Evolutionary conservation across 1,139 yeast species (phyloP).

Genomic region (Blastobotrys buckinghamii): DNA sequence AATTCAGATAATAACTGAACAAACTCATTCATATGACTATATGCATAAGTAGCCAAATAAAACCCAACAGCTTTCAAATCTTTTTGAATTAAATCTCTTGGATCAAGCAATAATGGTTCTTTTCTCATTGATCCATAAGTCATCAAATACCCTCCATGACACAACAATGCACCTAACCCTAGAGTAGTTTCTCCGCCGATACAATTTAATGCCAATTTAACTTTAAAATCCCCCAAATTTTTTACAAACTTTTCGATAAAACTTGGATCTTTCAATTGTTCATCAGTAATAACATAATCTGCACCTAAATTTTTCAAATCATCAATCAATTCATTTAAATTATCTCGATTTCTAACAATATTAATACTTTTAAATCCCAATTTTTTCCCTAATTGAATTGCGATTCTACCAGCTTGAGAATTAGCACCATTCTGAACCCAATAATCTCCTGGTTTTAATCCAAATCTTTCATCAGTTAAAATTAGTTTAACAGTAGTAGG

Average conservation of each 20-base stretch:
- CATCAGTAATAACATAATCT: conserved; percentile 86
- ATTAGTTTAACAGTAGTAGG: conserved; percentile 90
- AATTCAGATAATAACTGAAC: conserved; percentile 53
- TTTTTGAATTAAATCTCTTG: conserved; percentile 84
- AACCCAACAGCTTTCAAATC: conserved; percentile 81
- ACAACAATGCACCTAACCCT: conserved; percentile 72
- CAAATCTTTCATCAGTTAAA: conserved; percentile 62
- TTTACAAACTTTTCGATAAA: too few relatives aligned
- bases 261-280: conserved; percentile 63
- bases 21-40: conserved; percentile 58
- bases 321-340: conserved; percentile 55
- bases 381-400: conserved; percentile 75
- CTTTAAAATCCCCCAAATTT: conserved; percentile 36
- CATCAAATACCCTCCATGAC: conserved; percentile 62
- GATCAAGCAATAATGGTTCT: conserved; percentile 87
- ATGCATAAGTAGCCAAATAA: conserved; percentile 83
- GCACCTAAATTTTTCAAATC: conserved; percentile 70
- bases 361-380: conserved; percentile 79
- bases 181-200: conserved; percentile 88
- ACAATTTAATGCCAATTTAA: conserved; percentile 80
- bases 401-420: conserved; percentile 90
- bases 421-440: conserved; percentile 95
- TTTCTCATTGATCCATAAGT: conserved; percentile 98
- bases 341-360: conserved; percentile 76
- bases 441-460: conserved; percentile 75